Base-by-base conservation (phyloP, 371 early-diverging fungal genomes). In the Synchytrium microbalum region DNA sequence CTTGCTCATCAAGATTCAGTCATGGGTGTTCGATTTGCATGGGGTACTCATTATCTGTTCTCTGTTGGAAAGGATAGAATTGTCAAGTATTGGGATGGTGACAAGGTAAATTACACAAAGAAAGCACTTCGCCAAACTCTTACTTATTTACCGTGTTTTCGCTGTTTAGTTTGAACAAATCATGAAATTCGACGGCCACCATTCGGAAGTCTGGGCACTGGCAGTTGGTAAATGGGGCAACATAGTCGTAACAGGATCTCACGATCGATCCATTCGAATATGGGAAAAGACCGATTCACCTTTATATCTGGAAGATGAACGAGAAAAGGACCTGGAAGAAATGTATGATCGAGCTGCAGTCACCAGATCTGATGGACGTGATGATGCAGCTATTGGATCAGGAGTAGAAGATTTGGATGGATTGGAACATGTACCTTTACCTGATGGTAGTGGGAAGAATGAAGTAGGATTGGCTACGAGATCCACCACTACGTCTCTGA, bases 21-120 rank as follows among this genome's bases (percentile, higher is more conserved):
- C 32, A 93, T 92, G 78, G 76, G 77, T 5, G 84, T 91, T 28
- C 86, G 86, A 64, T 96, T 93, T 75, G 92, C 95, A 3, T 87
- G 84, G 79, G 89, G 90, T 29, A 96, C 96, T 1, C 96, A 97
- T 75, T 93, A 92, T 74, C 87, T 96, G 68, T 93, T 96, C 68
- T 86, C 94, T 16, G 86, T 84, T 2, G 80, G 88, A 59, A 95
- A 93, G 71, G 98, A 97, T 73, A 80, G 84, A 70, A 75, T 81
- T n/a, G 80, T 96, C 64, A 92, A 93, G 75, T 92, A 93, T 69
- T 98, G 93, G 94, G 97, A 98, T 75, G 91, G 88, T 60, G 98
- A 98, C 74, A 93, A 91, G 79, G 84, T 85, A 61, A 32, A 32
- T 19, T 2, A 29, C 1, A 25, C 2, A 0, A 59, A 5, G 32